Percentiles rank a stretch among this genome's conserved stretches.
phyloP scores from a whole-genome alignment of 2,329 filamentous ascomycete species.

The Colletotrichum australisinense region DNA sequence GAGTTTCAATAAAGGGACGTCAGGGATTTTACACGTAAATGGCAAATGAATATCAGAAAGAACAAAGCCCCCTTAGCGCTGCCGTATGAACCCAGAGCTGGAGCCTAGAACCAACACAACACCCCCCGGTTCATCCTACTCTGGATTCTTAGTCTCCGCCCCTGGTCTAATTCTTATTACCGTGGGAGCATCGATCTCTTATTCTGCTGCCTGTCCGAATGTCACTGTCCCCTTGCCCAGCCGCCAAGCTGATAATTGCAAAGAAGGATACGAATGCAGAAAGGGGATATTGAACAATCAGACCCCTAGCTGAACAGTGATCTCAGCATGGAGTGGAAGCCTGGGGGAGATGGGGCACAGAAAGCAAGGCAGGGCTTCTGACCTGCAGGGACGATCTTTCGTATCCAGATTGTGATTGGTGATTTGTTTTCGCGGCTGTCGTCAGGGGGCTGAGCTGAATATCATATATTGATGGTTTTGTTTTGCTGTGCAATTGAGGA shows the following conservation, averaged over 20 bases:
- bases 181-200: neutral
- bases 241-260: neutral
- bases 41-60: neutral
- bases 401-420: neutral
- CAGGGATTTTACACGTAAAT: neutral
- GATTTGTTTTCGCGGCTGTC: neutral
- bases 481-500: neutral
- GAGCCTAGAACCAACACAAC: neutral
- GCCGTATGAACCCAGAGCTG: neutral
- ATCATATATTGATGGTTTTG: neutral
- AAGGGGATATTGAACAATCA: neutral
- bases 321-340: neutral
- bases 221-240: neutral
- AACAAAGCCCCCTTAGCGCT: neutral
- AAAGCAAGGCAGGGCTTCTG: neutral
- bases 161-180: neutral
- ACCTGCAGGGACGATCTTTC: neutral
- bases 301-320: neutral
- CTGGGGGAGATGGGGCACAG: neutral
- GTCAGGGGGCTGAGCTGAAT: neutral
- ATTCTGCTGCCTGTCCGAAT: neutral
- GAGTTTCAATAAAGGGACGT: neutral
- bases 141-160: neutral
- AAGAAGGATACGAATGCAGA: neutral
- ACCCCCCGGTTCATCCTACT: neutral